Evolutionary conservation across 371 early-diverging fungal species (phyloP), one percentile per base, ranked within the genome.

Genomic region (Amoeboradix gromovi): DNA sequence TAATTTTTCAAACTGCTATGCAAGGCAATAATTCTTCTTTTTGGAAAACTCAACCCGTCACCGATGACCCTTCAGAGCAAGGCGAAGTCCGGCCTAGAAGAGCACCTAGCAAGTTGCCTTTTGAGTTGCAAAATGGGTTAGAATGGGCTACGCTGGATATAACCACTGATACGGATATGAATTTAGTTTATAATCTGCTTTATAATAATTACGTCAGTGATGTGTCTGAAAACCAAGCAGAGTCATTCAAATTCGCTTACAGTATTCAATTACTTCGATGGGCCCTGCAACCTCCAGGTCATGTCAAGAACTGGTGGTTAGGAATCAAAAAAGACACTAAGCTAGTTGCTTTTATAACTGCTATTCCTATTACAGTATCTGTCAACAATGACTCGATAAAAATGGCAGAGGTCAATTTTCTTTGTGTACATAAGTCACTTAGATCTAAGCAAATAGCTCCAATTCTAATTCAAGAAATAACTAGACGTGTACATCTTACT

Each of bases 381-480:
- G 83, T 90, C 29, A 80, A 82, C 71, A 77, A 80, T 66, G 77
- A 75, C 87, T 87, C 75, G 1, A 80, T 80, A 67, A 76, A 78
- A 31, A 79, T 94, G 77, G 91, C 90, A 5, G 94, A 93, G 72
- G 94, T 99, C 80, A 98, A 99, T 84, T 98, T 95, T 75, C 79
- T 99, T 70, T 98, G 98, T 76, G 81, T 98, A 48, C 90, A 91
- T 78, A 94, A 91, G 80, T 87, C 88, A 74, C 86, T 95, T 66
- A 85, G 99, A 66, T 84, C 86, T 67, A 92, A 94, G 77, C 86
- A 94, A 68, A 79, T 99, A 69, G 90, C 98, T 5, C 98, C 98
- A 22, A 83, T 98, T n/a, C 78, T 99, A 68, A 99, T 99, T 77
- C 88, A 88, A 75, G 99, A 99, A 75, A 85, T 99, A 67, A 98